A percentile compares a stretch with the other conserved stretches of the same genome.
These are phyloP conservation scores for Lathyrus sativus DNA, from an alignment of 306 rosid species.

Conservation along the genomic window DNA sequence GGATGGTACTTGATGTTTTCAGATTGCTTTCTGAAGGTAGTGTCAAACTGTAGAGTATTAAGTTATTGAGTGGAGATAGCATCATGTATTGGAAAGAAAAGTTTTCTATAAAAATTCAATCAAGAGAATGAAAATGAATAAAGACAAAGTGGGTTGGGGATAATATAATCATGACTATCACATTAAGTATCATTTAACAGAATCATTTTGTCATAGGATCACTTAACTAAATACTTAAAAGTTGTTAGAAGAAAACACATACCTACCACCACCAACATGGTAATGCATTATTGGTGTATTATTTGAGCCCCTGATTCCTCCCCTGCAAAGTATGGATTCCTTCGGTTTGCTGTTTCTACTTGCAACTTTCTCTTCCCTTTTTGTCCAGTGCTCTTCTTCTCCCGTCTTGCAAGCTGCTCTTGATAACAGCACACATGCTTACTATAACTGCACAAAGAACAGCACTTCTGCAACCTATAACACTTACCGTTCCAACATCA, in stretches of 20 bases:
- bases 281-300: neutral
- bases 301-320: slow-evolving; percentile 10
- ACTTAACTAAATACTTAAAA: neutral
- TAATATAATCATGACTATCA: slow-evolving; percentile 15
- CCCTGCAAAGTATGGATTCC: slow-evolving; percentile 32
- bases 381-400: slow-evolving; percentile 18
- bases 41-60: slow-evolving; percentile 13
- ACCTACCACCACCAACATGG: neutral
- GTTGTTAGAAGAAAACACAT: slow-evolving; percentile 12
- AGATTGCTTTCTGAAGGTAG: slow-evolving; percentile 17
- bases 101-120: neutral
- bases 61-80: slow-evolving; percentile 25
- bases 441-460: slow-evolving; percentile 14
- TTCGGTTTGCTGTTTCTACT: slow-evolving; percentile 29
- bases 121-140: slow-evolving; percentile 5
- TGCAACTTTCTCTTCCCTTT: slow-evolving; percentile 13
- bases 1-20: slow-evolving; percentile 10
- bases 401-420: slow-evolving; percentile 24
- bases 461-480: neutral
- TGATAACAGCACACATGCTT: slow-evolving; percentile 1
- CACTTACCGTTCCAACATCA: slow-evolving; percentile 8
- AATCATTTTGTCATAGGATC: neutral
- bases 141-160: slow-evolving; percentile 13
- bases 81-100: neutral
- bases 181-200: neutral